phyloP scores from a whole-genome alignment of 805 yeast genomes.

The Nakazawaea anatomiae region DNA sequence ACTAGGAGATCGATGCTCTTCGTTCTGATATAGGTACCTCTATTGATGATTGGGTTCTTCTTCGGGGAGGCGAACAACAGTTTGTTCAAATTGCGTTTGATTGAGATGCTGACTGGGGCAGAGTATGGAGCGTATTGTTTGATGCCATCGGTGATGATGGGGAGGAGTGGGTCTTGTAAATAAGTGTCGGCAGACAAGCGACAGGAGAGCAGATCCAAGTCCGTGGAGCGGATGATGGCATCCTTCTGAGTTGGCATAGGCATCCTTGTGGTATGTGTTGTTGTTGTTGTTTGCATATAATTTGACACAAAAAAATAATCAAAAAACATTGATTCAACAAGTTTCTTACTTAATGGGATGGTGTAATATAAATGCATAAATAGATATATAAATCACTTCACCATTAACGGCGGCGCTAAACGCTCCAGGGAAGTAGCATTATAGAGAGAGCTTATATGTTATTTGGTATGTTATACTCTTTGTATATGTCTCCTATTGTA shows the following conservation, averaged over 20 bases:
- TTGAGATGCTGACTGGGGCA: constrained; percentile 25
- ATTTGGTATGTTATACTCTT: too few relatives aligned
- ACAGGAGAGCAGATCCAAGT: constrained; percentile 66
- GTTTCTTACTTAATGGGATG: too few relatives aligned
- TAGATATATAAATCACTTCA: too few relatives aligned
- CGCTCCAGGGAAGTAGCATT: too few relatives aligned
- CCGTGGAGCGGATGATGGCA: constrained; percentile 33
- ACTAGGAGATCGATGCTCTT: constrained; percentile 42
- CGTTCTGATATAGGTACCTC: constrained; percentile 66
- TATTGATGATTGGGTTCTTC: constrained; percentile 61
- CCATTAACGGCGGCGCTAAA: too few relatives aligned
- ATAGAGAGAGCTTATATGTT: too few relatives aligned
- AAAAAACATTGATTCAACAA: too few relatives aligned
- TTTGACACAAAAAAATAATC: too few relatives aligned
- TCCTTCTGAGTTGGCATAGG: constrained; percentile 7
- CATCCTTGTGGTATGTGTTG: background rate
- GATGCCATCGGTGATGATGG: constrained; percentile 29
- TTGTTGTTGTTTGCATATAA: too few relatives aligned
- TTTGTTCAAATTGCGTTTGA: constrained; percentile 30
- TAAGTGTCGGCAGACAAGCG: constrained; percentile 45
- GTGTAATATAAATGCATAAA: too few relatives aligned
- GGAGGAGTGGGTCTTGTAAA: constrained; percentile 36
- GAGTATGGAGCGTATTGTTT: constrained; percentile 29
- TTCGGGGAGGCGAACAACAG: constrained; percentile 27
- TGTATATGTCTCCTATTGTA: too few relatives aligned